Base-by-base conservation (phyloP, 768 basidiomycete genomes). In the Dacryopinax primogenitus region DNA sequence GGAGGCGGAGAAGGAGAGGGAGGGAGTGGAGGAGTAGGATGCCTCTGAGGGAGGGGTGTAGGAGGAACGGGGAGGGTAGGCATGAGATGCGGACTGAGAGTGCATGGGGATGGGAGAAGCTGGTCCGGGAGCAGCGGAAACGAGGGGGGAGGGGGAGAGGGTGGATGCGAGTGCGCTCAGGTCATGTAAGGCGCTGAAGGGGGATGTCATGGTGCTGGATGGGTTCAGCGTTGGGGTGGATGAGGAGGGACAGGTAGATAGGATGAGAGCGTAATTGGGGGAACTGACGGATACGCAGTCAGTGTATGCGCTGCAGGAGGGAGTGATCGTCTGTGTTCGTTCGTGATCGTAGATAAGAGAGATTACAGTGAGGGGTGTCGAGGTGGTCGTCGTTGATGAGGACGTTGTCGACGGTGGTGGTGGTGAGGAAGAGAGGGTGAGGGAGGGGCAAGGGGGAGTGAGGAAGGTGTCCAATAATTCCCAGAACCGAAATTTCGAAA, bases 1-100 rank as follows among this genome's bases (percentile, higher is more conserved):
- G 7, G 69, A 71, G 2, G 36, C 74, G 1, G 64, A 69, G 62
- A 23, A 18, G 41, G 41, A 44, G 41, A 44, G 23, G 16, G 70
- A 66, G 13, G 67, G 36, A 18, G 68, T 63, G 2, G 68, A 66
- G 26, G 51, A 32, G 12, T 28, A 51, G 26, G 62, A 28, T 33
- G 68, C 34, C 51, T 58, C 51, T 23, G 26, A 28, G 26, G 51
- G 51, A 2, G 51, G 51, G 9, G 51, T 58, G 26, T 58, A 30
- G 51, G 51, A 58, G 51, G 4, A 15, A 30, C 51, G 51, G 51
- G 51, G 9, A 7, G 13, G 13, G 9, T 32, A 30, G 51, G 51
- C 51, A 18, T 58, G 51, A 30, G 51, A 58, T 7, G 51, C 51
- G 51, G 51, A 58, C 9, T 13, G 26, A 4, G 51, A 11, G 30